Conservation (phyloP, 129 eudicot genomes). For the Kitagawia praeruptora region DNA sequence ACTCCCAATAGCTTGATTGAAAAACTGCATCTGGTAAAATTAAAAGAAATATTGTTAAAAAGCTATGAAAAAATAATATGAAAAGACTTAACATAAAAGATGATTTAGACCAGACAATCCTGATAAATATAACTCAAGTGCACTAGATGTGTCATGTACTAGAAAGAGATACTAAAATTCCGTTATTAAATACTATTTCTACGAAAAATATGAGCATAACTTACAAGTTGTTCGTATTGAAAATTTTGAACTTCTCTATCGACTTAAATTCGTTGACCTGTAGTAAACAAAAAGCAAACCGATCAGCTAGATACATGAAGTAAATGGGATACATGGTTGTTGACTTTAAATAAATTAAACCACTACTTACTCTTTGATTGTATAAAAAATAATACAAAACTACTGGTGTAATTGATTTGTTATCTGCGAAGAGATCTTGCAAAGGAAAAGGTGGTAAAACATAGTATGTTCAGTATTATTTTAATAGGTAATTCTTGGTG, state of each 20-base stretch:
- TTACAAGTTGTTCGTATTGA: constrained; percentile 96
- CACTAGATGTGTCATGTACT: not conserved
- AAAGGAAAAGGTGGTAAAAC: not conserved
- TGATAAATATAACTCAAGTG: not conserved
- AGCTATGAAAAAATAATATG: not conserved
- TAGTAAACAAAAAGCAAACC: constrained; percentile 16
- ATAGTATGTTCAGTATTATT: not conserved
- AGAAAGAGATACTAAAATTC: not conserved
- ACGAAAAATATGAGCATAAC: constrained; percentile 16
- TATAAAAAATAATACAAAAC: not conserved
- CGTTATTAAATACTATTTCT: not conserved
- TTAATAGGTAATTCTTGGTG: not conserved
- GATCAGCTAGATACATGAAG: constrained; percentile 9
- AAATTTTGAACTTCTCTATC: constrained; percentile 95
- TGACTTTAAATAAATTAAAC: not conserved
- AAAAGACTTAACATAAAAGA: not conserved
- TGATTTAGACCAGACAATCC: not conserved
- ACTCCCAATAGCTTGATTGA: constrained; percentile 75
- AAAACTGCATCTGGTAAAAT: constrained; percentile 41
- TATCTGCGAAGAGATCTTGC: not conserved
- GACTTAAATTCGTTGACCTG: constrained; percentile 98
- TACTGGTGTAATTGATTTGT: not conserved
- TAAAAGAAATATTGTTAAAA: not conserved
- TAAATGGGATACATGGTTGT: not conserved
- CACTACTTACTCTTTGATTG: not conserved